Conservation (phyloP, 2,329 filamentous ascomycete species). For the Alternaria rosae region DNA sequence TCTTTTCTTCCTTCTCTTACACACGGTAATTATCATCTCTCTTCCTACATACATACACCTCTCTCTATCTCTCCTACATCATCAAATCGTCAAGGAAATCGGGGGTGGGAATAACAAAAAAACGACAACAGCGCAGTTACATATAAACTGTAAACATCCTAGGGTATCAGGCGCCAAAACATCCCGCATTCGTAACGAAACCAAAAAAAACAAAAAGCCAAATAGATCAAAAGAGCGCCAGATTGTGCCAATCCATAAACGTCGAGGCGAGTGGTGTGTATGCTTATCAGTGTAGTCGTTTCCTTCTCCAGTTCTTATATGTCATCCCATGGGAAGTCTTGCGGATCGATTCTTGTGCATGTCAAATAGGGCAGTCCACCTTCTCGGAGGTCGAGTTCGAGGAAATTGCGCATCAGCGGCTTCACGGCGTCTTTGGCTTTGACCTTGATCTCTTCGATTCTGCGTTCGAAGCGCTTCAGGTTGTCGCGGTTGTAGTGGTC, state of each 20-base stretch:
- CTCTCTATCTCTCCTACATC: not conserved
- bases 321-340: slow-evolving; percentile 69
- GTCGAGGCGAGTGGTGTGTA: not conserved
- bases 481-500: slow-evolving; percentile 89
- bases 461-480: slow-evolving; percentile 81
- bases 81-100: slow-evolving; percentile 9
- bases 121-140: not conserved
- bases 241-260: not conserved
- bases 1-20: not conserved
- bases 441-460: slow-evolving; percentile 86
- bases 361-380: slow-evolving; percentile 67
- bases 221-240: slow-evolving; percentile 12
- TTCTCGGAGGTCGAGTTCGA: slow-evolving; percentile 78
- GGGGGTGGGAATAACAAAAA: not conserved
- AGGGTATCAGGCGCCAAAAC: slow-evolving; percentile 28
- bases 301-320: slow-evolving; percentile 2
- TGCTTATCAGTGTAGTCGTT: not conserved
- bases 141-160: slow-evolving; percentile 5
- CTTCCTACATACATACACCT: not conserved
- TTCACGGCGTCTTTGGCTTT: slow-evolving; percentile 83
- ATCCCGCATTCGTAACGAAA: not conserved
- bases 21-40: not conserved
- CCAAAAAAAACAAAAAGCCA: slow-evolving; percentile 1
- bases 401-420: slow-evolving; percentile 82
- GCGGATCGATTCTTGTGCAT: slow-evolving; percentile 68